A percentile compares a stretch with the other conserved stretches of the same genome.
Evolutionary conservation across 805 yeast species (phyloP).

Genomic region (Ascoidea asiatica): DNA sequence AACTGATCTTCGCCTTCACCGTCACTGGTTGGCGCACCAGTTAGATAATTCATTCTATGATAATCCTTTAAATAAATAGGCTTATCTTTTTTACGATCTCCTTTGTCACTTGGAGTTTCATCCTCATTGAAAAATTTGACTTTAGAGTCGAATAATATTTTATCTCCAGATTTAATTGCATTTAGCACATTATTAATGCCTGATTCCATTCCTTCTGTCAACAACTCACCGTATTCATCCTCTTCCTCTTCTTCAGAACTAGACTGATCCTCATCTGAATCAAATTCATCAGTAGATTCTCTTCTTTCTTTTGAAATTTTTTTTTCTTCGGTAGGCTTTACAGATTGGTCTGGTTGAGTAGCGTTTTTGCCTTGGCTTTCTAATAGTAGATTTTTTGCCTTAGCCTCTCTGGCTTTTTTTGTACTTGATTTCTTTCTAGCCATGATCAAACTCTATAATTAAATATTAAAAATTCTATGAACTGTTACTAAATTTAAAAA

Average conservation of each 20-base stretch:
- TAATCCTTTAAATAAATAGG: conserved; percentile 88
- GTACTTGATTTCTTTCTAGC: neutral
- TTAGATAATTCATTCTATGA: conserved; percentile 71
- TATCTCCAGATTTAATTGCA: conserved; percentile 60
- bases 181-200: conserved; percentile 62
- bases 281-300: neutral
- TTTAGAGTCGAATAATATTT: conserved; percentile 49
- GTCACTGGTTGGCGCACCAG: conserved; percentile 45
- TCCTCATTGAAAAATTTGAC: conserved; percentile 67
- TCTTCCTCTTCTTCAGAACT: conserved; percentile 50
- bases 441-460: no score
- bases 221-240: conserved; percentile 81
- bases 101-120: conserved; percentile 53
- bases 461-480: no score
- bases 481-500: no score
- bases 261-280: conserved; percentile 24
- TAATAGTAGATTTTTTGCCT: no score
- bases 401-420: neutral
- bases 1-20: conserved; percentile 35
- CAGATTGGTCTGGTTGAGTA: neutral
- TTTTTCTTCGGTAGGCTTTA: neutral
- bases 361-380: no score
- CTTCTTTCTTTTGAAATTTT: neutral
- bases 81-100: conserved; percentile 31
- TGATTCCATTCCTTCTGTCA: conserved; percentile 73